A percentile compares a stretch with the other conserved stretches of the same genome.
Conservation (phyloP, 768 basidiomycete genomes). For the Myochromella boudieri region DNA sequence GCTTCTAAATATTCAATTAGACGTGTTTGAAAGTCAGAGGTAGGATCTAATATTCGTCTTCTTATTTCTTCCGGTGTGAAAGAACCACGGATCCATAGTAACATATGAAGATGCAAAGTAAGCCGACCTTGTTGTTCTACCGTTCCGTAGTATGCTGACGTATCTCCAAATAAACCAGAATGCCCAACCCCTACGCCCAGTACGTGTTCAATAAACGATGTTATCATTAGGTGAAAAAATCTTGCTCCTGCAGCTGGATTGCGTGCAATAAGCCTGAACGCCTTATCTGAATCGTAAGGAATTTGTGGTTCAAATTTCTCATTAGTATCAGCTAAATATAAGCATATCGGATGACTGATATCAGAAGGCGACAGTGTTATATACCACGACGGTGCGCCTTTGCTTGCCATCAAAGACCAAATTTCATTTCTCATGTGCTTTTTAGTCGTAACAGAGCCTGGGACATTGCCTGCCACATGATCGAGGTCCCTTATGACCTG, state of each 20-base stretch:
- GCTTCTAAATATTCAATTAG: conserved; percentile 6
- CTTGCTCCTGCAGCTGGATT: conserved; percentile 29
- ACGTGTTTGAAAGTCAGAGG: conserved; percentile 1
- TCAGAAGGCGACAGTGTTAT: conserved; percentile 33
- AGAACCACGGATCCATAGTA: neutral
- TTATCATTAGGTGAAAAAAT: conserved; percentile 31
- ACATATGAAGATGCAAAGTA: neutral
- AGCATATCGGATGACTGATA: conserved; percentile 26
- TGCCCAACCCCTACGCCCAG: conserved; percentile 12
- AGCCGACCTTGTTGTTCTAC: neutral
- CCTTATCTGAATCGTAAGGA: neutral
- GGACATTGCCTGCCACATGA: conserved; percentile 28
- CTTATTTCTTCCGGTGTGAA: conserved; percentile 13
- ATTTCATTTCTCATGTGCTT: conserved; percentile 30
- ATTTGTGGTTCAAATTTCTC: conserved; percentile 18
- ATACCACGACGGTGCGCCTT: conserved; percentile 32
- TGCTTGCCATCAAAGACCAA: conserved; percentile 24
- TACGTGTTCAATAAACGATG: conserved; percentile 25
- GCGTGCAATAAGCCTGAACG: conserved; percentile 3
- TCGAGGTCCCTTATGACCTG: conserved; percentile 32
- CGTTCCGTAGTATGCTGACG: neutral
- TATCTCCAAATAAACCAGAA: neutral
- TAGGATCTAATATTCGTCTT: neutral
- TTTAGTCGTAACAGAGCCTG: conserved; percentile 26
- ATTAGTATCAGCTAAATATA: conserved; percentile 30